Evolutionary conservation across 257 asterid genomes (phyloP).

Genomic region (Cynanchum wilfordii): DNA sequence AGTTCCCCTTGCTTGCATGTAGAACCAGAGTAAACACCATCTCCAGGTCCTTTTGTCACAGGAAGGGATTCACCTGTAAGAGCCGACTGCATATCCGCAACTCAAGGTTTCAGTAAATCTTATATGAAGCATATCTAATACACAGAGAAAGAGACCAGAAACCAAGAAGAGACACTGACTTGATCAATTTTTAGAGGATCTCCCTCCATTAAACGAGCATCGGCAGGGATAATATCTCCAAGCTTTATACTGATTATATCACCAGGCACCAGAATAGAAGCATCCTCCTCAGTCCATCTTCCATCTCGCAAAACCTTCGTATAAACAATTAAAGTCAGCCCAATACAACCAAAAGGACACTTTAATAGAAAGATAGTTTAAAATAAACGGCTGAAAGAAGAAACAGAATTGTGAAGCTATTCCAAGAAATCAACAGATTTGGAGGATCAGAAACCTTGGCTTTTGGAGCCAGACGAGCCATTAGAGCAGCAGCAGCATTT

Average conservation of each 20-base stretch:
- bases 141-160: slow-evolving; percentile 3
- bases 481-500: slow-evolving; percentile 98
- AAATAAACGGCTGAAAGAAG: background rate
- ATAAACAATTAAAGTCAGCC: slow-evolving; percentile 22
- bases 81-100: slow-evolving; percentile 68
- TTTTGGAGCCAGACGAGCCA: slow-evolving; percentile 98
- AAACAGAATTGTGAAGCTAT: background rate
- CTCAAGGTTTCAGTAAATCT: slow-evolving; percentile 3
- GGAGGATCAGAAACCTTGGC: slow-evolving; percentile 47
- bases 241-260: slow-evolving; percentile 81
- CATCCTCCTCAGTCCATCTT: slow-evolving; percentile 90
- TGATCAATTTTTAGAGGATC: slow-evolving; percentile 96
- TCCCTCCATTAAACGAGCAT: slow-evolving; percentile 90
- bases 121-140: slow-evolving; percentile 1
- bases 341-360: background rate
- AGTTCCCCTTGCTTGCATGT: slow-evolving; percentile 97
- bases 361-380: background rate
- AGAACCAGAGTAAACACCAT: slow-evolving; percentile 94
- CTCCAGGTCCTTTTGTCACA: slow-evolving; percentile 92
- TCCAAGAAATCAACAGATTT: background rate
- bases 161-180: slow-evolving; percentile 34
- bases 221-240: slow-evolving; percentile 94
- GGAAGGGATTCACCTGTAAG: slow-evolving; percentile 97
- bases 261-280: slow-evolving; percentile 81
- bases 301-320: slow-evolving; percentile 88